Evolutionary conservation across 768 basidiomycete species (phyloP).

Genomic region (Cystofilobasidium macerans): DNA sequence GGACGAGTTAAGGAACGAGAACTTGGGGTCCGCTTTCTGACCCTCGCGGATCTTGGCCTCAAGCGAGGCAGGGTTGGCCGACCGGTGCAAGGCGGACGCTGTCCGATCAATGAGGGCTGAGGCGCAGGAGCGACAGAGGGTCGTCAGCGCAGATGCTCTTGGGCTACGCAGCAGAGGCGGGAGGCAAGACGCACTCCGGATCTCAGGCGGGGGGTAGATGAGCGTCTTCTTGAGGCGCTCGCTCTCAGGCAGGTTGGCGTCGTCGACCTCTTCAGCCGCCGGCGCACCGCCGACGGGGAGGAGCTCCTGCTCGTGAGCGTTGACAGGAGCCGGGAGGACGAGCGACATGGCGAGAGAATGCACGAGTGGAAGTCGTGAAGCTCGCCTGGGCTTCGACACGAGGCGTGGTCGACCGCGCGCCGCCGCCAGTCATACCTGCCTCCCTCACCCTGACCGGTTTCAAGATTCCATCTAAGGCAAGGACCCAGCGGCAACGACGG

Average conservation of each 20-base stretch:
- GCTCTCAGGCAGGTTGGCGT: slow-evolving; percentile 36
- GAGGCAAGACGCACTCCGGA: slow-evolving; percentile 56
- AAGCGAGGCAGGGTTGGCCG: slow-evolving; percentile 83
- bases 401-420: background rate
- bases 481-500: no score
- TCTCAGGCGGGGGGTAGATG: slow-evolving; percentile 91
- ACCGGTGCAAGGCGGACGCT: slow-evolving; percentile 77
- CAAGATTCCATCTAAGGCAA: no score
- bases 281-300: slow-evolving; percentile 21
- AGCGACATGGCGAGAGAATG: slow-evolving; percentile 29
- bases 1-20: slow-evolving; percentile 91
- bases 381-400: background rate
- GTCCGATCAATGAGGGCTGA: slow-evolving; percentile 91
- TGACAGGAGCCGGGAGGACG: slow-evolving; percentile 36
- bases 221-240: slow-evolving; percentile 65
- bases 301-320: slow-evolving; percentile 27
- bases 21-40: slow-evolving; percentile 92
- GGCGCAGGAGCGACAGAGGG: slow-evolving; percentile 15
- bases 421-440: no score
- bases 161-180: background rate
- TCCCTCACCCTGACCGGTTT: no score
- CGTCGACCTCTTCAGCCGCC: slow-evolving; percentile 42
- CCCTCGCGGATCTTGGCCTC: slow-evolving; percentile 96
- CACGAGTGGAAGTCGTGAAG: background rate
- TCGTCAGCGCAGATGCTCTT: background rate